Percentiles rank a stretch among this genome's conserved stretches.
These are phyloP conservation scores for Mesembryanthemum crystallinum DNA, from an alignment of 148 eudicot species.

Conservation along the genomic window DNA sequence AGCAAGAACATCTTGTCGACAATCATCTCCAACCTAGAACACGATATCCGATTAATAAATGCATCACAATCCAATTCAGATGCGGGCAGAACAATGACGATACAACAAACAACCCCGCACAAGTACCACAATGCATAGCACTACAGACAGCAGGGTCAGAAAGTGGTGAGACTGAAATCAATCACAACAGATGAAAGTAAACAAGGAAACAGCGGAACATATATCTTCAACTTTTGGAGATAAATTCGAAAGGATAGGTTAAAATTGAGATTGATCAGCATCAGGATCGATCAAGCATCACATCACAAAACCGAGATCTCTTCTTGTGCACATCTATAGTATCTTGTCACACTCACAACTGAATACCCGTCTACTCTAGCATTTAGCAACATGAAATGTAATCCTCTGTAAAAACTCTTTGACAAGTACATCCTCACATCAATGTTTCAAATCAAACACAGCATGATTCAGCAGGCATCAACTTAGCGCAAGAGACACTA, in stretches of 20 bases:
- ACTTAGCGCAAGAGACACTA: not conserved
- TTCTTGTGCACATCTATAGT: not conserved
- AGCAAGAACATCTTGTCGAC: conserved; percentile 98
- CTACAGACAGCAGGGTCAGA: not conserved
- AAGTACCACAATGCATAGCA: not conserved
- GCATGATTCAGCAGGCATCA: not conserved
- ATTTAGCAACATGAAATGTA: not conserved
- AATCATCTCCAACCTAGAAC: conserved; percentile 95
- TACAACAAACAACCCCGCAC: conserved; percentile 5
- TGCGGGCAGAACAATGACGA: not conserved
- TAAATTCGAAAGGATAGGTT: not conserved
- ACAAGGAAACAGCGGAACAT: not conserved
- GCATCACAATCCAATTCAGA: conserved; percentile 1
- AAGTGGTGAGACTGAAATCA: not conserved
- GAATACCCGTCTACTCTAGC: not conserved
- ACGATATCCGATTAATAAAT: conserved; percentile 11
- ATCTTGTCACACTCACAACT: not conserved
- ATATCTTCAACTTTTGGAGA: not conserved
- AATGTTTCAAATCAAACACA: too few species aligned
- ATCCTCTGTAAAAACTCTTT: not conserved
- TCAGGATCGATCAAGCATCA: not conserved
- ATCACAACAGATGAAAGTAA: not conserved
- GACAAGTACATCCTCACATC: not conserved
- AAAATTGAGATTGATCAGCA: not conserved
- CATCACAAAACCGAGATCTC: not conserved